Evolutionary conservation across 768 basidiomycete genomes (phyloP).

Genomic region (Wakefieldia striispora): DNA sequence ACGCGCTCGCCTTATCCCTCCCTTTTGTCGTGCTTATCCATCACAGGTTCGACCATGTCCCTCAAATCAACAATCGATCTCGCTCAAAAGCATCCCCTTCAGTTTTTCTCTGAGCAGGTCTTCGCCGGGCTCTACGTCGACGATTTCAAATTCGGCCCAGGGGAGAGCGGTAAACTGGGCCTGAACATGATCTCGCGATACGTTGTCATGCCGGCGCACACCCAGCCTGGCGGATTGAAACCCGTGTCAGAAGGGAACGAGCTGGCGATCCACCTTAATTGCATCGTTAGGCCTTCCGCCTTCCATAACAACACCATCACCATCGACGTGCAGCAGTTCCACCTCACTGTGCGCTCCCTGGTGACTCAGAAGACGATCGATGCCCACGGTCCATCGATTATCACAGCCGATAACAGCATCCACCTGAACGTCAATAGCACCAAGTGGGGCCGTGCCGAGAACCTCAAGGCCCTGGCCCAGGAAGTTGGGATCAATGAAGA

Average conservation of each 20-base stretch:
- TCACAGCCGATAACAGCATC: constrained; percentile 8
- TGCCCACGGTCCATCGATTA: not conserved
- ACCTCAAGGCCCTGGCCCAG: constrained; percentile 4
- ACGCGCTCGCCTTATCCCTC: too few species aligned
- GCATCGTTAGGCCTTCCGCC: not conserved
- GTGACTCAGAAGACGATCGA: constrained; percentile 2
- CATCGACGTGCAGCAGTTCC: not conserved
- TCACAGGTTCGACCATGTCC: not conserved
- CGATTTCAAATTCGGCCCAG: not conserved
- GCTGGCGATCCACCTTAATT: constrained; percentile 9
- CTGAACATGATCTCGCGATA: constrained; percentile 8
- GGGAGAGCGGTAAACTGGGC: not conserved
- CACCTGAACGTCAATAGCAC: constrained; percentile 5
- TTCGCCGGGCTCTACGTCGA: not conserved
- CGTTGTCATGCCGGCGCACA: not conserved
- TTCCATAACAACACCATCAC: not conserved
- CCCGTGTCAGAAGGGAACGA: not conserved
- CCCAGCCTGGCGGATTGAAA: not conserved
- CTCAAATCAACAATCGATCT: not conserved
- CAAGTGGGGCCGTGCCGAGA: constrained; percentile 1
- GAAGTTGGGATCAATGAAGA: not conserved
- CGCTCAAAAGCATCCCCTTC: not conserved
- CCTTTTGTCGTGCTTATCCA: too few species aligned
- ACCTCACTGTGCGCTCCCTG: constrained; percentile 2
- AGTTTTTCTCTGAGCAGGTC: not conserved